phyloP scores from a whole-genome alignment of 331 rosid species.

The Phaseolus coccineus region DNA sequence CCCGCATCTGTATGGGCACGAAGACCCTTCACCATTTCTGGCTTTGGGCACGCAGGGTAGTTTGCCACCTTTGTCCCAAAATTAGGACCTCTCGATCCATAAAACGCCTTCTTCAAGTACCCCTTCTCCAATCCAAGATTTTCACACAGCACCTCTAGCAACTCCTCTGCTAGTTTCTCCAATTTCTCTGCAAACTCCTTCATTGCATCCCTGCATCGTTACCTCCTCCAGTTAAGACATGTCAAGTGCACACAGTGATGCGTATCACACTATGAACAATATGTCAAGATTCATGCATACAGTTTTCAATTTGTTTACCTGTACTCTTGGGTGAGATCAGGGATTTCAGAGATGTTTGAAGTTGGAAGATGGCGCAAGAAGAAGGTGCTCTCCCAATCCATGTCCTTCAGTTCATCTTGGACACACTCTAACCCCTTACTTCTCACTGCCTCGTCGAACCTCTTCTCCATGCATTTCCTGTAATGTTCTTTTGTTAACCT shows the following conservation, averaged over 20 bases:
- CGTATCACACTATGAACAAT: background rate
- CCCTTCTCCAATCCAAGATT: slow-evolving; percentile 78
- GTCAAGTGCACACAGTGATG: background rate
- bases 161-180: slow-evolving; percentile 68
- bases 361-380: slow-evolving; percentile 67
- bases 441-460: slow-evolving; percentile 64
- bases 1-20: slow-evolving; percentile 85
- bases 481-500: slow-evolving; percentile 69
- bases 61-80: slow-evolving; percentile 83
- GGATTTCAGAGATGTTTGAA: slow-evolving; percentile 65
- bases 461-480: slow-evolving; percentile 68
- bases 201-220: slow-evolving; percentile 57
- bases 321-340: slow-evolving; percentile 50
- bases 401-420: slow-evolving; percentile 58
- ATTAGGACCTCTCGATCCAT: slow-evolving; percentile 70
- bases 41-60: slow-evolving; percentile 78
- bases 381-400: slow-evolving; percentile 85
- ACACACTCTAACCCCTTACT: slow-evolving; percentile 62
- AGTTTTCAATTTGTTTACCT: background rate
- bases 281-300: background rate
- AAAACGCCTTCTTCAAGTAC: slow-evolving; percentile 64
- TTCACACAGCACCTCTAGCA: slow-evolving; percentile 71
- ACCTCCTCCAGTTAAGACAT: background rate
- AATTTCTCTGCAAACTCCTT: slow-evolving; percentile 71
- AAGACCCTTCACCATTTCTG: slow-evolving; percentile 77